Percentiles rank a stretch among this genome's conserved stretches.
These are phyloP conservation scores for Aspergillus sp. DNA, from an alignment of 2,329 filamentous ascomycete species.

Conservation along the genomic window DNA sequence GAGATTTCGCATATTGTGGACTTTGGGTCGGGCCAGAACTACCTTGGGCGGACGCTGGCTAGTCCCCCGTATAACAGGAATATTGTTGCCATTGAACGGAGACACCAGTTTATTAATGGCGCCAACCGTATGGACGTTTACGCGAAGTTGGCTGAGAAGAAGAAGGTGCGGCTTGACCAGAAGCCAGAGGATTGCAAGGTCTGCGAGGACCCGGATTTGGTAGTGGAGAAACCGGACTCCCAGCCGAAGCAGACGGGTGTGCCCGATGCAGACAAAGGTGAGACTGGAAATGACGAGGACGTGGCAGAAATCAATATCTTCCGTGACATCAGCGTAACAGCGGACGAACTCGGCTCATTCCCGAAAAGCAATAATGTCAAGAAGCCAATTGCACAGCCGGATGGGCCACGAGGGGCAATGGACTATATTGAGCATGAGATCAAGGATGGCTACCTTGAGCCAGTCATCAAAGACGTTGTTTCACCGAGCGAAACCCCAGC, in stretches of 20 bases:
- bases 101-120: constrained; percentile 79
- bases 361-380: constrained; percentile 9
- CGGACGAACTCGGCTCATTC: constrained; percentile 26
- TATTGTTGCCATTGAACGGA: constrained; percentile 87
- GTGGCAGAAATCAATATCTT: constrained; percentile 32
- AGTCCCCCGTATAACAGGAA: constrained; percentile 81
- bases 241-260: not conserved
- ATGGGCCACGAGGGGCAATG: constrained; percentile 35
- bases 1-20: constrained; percentile 84
- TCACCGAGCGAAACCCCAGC: constrained; percentile 9
- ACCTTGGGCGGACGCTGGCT: constrained; percentile 83
- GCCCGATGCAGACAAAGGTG: constrained; percentile 5
- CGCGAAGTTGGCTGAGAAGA: constrained; percentile 73
- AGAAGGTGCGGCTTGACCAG: constrained; percentile 76
- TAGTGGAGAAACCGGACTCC: constrained; percentile 1
- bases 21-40: constrained; percentile 96
- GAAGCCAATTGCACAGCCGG: constrained; percentile 18
- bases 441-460: constrained; percentile 43
- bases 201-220: constrained; percentile 19
- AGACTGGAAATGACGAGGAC: constrained; percentile 22
- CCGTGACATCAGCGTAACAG: constrained; percentile 33
- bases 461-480: constrained; percentile 37
- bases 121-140: constrained; percentile 82
- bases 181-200: constrained; percentile 50
- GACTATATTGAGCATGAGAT: constrained; percentile 48